Evolutionary conservation across 2,329 filamentous ascomycete genomes (phyloP), one percentile per base, ranked within the genome.

Genomic region (Aspergillus latus): DNA sequence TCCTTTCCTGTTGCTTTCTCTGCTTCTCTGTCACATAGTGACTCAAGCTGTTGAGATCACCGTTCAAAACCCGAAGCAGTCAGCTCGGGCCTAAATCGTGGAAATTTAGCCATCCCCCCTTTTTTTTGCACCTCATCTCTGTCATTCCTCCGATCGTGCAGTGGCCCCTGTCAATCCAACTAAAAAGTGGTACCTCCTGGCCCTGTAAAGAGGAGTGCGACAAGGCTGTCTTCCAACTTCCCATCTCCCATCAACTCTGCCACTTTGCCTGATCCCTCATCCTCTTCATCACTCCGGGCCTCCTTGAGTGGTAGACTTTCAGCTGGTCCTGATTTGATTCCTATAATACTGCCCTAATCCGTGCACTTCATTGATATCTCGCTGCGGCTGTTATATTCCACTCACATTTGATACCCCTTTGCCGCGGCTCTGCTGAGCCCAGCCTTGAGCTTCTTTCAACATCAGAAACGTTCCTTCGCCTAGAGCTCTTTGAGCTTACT

Each of bases 251-350:
- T n/a, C 40, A 4, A 16, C 21, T 21, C 21, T 21, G 21, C 21
- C 21, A 21, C 21, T 21, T 21, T 21, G 21, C 21, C 21, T 21
- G 21, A 21, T 21, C 21, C 21, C 21, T 21, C 21, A 21, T 21
- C 21, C 26, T 42, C 54, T 45, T 36, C 49, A 21, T 21, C 39
- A 36, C 28, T 40, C 29, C 44, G 34, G 55, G 29, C 49, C 49
- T 47, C 49, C 26, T 37, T 56, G 49, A 56, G 29, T 39, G 43
- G 46, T 48, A 54, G 49, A 53, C 62, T 62, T 60, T 65, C 64
- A 66, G 66, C 71, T 69, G 69, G 67, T 61, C 64, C 65, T 67
- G 65, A 63, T 69, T 58, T 13, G 63, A 61, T 49, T 51, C 43
- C 26, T 30, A 36, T 56, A 56, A 57, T 50, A 59, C 53, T 34